Conservation (phyloP, 495 filamentous ascomycete species). For the Podospora sp. region DNA sequence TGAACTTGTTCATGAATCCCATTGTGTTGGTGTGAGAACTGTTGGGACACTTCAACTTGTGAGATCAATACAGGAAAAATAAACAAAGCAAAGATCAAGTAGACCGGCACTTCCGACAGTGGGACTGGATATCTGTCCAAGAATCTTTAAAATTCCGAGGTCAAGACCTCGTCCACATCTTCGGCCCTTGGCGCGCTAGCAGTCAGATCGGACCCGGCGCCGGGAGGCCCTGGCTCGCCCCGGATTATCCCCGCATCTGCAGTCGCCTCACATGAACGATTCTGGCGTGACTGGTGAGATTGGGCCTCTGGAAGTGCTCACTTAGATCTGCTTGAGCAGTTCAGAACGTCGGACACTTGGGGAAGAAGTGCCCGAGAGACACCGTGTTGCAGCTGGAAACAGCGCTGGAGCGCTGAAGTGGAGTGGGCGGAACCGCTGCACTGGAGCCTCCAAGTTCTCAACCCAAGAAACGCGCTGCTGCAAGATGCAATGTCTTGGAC, state of each 20-base stretch:
- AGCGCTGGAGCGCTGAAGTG: not conserved
- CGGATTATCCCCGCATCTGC: not conserved
- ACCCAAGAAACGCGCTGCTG: not conserved
- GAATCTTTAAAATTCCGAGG: not conserved
- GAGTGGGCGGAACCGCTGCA: not conserved
- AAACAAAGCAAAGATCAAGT: not conserved
- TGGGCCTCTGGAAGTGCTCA: no score
- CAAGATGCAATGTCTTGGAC: not conserved
- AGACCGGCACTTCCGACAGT: not conserved
- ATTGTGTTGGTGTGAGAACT: not conserved
- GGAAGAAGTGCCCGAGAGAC: not conserved
- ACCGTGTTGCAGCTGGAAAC: not conserved
- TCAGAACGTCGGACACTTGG: not conserved
- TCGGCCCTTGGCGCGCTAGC: slow-evolving; percentile 5
- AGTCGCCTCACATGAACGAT: not conserved
- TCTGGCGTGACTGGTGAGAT: no score
- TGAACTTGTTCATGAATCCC: slow-evolving; percentile 20
- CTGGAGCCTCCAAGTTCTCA: not conserved
- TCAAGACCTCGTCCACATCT: not conserved
- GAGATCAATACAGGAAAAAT: not conserved
- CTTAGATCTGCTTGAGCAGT: not conserved
- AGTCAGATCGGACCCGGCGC: not conserved
- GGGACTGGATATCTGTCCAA: not conserved
- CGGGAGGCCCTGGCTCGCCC: not conserved
- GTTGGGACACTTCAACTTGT: no score